Conservation (phyloP, 768 basidiomycete genomes). For the Cubamyces sp. region DNA sequence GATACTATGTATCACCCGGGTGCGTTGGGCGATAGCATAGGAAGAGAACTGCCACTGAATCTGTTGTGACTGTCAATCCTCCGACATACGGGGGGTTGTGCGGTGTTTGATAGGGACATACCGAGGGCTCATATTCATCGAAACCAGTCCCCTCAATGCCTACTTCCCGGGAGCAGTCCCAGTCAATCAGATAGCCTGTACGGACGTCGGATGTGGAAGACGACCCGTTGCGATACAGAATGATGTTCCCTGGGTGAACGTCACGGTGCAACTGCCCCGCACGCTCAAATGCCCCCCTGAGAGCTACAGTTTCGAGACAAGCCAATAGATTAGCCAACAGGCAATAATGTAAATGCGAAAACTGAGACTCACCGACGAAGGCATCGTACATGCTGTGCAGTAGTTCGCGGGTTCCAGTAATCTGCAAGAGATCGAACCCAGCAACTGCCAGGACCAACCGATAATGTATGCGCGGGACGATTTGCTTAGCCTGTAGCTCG, state of each 20-base stretch:
- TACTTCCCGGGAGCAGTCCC: background rate
- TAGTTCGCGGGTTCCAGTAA: conserved; percentile 16
- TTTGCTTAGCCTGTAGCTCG: background rate
- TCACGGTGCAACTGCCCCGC: background rate
- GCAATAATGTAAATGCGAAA: background rate
- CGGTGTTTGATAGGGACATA: background rate
- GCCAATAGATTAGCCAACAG: background rate
- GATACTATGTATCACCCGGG: background rate
- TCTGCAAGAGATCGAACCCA: background rate
- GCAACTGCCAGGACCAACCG: conserved; percentile 9
- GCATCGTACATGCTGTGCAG: conserved; percentile 10
- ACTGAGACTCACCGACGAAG: conserved; percentile 15
- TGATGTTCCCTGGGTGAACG: conserved; percentile 3
- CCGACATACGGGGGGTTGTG: too few species aligned
- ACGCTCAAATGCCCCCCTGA: background rate
- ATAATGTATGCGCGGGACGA: conserved; percentile 6
- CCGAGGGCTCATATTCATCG: background rate
- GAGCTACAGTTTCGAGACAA: background rate
- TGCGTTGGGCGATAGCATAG: background rate
- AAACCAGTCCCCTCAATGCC: background rate
- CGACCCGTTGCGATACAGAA: background rate
- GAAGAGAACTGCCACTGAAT: conserved; percentile 2
- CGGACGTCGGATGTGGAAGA: background rate
- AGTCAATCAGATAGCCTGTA: conserved; percentile 11
- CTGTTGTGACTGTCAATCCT: background rate